Evolutionary conservation across 2,329 filamentous ascomycete genomes (phyloP).

Genomic region (Alternaria conjuncta): DNA sequence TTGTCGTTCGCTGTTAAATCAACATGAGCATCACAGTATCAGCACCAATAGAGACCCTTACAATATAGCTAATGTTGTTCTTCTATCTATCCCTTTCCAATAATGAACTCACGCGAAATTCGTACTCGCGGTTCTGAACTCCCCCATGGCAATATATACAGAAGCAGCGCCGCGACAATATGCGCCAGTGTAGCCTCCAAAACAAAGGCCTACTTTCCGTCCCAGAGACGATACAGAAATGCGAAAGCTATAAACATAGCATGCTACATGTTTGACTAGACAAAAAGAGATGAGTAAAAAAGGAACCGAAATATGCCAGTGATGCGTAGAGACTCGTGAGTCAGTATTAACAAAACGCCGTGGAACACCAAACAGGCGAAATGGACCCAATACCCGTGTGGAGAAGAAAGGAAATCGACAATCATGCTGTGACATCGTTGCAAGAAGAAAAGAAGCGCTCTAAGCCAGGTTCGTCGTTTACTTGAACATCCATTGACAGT

Average conservation of each 20-base stretch:
- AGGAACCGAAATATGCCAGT: constrained; percentile 16
- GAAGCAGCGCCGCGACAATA: background rate
- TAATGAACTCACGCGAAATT: constrained; percentile 12
- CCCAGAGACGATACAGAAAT: constrained; percentile 3
- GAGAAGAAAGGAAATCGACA: background rate
- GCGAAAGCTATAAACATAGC: constrained; percentile 4
- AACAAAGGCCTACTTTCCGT: constrained; percentile 5
- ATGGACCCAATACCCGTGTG: constrained; percentile 4
- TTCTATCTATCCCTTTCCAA: constrained; percentile 7
- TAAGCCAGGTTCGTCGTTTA: constrained; percentile 19
- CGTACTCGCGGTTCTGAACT: constrained; percentile 10
- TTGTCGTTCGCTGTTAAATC: no score
- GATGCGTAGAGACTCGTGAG: constrained; percentile 14
- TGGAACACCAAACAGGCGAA: constrained; percentile 9
- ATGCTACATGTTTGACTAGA: constrained; percentile 8
- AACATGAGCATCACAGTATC: background rate
- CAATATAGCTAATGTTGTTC: constrained; percentile 2
- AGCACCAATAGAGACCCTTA: background rate
- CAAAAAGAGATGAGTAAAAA: constrained; percentile 8
- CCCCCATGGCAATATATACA: constrained; percentile 12
- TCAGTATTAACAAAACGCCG: constrained; percentile 5
- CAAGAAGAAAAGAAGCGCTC: background rate
- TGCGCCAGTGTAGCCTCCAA: constrained; percentile 11
- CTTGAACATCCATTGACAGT: constrained; percentile 50
- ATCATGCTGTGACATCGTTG: background rate